phyloP scores from a whole-genome alignment of 2,329 filamentous ascomycete species.

The Penicillium sp. region DNA sequence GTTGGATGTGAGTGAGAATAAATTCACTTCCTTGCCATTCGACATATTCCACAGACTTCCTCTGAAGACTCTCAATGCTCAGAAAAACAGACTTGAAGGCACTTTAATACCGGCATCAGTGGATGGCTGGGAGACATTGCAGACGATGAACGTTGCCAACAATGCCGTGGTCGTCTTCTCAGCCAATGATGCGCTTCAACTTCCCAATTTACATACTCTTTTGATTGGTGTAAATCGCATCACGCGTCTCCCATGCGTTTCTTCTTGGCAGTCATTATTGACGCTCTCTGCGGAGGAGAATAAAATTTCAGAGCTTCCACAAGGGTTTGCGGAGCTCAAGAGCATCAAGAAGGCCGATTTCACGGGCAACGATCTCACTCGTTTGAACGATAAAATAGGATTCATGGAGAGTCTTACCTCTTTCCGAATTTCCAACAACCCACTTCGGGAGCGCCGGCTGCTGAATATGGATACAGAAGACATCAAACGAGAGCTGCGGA shows the following conservation, averaged over 20 bases:
- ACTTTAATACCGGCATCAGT: slow-evolving; percentile 65
- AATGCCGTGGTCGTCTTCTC: slow-evolving; percentile 64
- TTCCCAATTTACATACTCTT: slow-evolving; percentile 71
- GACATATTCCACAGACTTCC: slow-evolving; percentile 64
- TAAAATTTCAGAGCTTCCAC: slow-evolving; percentile 68
- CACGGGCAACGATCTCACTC: slow-evolving; percentile 75
- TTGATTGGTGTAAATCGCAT: slow-evolving; percentile 79
- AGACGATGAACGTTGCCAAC: slow-evolving; percentile 70
- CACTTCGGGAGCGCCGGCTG: slow-evolving; percentile 82
- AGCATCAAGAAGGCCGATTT: slow-evolving; percentile 76
- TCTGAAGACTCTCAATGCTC: slow-evolving; percentile 67
- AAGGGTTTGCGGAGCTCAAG: slow-evolving; percentile 65
- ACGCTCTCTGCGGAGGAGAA: slow-evolving; percentile 80
- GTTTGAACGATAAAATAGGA: slow-evolving; percentile 71
- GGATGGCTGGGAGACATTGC: slow-evolving; percentile 59
- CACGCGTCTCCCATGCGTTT: slow-evolving; percentile 66
- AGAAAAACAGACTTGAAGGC: slow-evolving; percentile 74
- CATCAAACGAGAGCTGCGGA: slow-evolving; percentile 68
- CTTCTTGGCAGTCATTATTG: slow-evolving; percentile 67
- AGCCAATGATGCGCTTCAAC: slow-evolving; percentile 49
- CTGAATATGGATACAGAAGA: slow-evolving; percentile 74
- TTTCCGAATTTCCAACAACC: slow-evolving; percentile 81
- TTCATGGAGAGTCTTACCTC: slow-evolving; percentile 73
- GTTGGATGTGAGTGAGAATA: slow-evolving; percentile 77
- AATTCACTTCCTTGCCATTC: slow-evolving; percentile 67